Evolutionary conservation across 441 rosid species (phyloP).

Genomic region (Pelargonium citronellum): DNA sequence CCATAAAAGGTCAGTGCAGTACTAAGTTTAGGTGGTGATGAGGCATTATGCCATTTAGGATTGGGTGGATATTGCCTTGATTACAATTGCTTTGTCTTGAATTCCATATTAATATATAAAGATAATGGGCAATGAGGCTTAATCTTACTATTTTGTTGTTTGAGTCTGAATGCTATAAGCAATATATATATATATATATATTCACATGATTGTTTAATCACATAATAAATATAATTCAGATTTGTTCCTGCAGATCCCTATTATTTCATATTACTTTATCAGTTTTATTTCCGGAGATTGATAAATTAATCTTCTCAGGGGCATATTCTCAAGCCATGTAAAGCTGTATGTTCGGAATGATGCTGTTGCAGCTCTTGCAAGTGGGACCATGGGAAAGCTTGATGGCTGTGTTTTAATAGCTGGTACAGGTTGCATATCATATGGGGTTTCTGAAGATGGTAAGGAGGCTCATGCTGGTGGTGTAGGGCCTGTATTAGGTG

Average conservation of each 20-base stretch:
- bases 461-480: constrained; percentile 90
- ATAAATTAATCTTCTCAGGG: constrained; percentile 35
- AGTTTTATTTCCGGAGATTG: neutral
- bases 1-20: neutral
- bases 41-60: neutral
- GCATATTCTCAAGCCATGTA: constrained; percentile 66
- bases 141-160: constrained; percentile 1
- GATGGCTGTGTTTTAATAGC: constrained; percentile 97
- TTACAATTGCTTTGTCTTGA: neutral
- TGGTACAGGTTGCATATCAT: constrained; percentile 92
- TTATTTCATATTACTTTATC: neutral
- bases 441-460: constrained; percentile 86
- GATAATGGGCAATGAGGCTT: neutral
- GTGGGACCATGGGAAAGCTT: constrained; percentile 95
- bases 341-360: constrained; percentile 83
- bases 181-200: neutral
- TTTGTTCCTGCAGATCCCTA: neutral
- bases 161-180: neutral
- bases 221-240: neutral
- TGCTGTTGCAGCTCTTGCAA: constrained; percentile 90
- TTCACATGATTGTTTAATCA: constrained; percentile 4
- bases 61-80: too few relatives aligned
- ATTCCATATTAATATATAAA: neutral
- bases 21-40: neutral
- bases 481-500: constrained; percentile 93